Evolutionary conservation across 1,284 basidiomycete species (phyloP), one percentile per base, ranked within the genome.

Genomic region (Coniferiporia sulphurascens): DNA sequence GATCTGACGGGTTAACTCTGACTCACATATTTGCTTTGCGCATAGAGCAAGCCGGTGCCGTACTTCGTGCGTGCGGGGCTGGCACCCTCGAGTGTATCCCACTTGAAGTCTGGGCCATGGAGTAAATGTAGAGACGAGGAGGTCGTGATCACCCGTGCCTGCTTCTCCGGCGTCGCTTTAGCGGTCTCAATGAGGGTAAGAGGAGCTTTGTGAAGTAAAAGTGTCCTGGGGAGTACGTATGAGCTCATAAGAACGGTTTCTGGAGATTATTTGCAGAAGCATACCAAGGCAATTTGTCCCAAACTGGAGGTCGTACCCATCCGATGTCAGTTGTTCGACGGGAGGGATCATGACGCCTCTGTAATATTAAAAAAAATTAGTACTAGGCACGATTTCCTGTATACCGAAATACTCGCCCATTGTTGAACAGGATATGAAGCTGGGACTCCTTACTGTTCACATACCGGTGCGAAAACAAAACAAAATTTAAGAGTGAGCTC

Each of bases 251-350:
- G 27, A 27, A 2, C 27, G 27, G 3, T 27, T 27, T 27, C 5
- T n/a, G n/a, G n/a, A n/a, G n/a, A n/a, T 27, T 27, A 27, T 27
- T 3, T 27, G 27, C 27, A 27, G 27, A 27, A 5, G 5, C 27
- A 27, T 27, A 27, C 27, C 27, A 21, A 85, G 67, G 41, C 77
- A 75, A 65, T 86, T 87, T 8, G 82, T 84, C 1, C 84, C 85
- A 57, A 83, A 84, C 64, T 84, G 82, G 3, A 84, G 66, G 49
- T 86, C 82, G 65, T 82, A 83, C 2, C 81, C 81, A 58, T 87
- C 78, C 19, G 70, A 69, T 0, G 84, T 84, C 44, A 76, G 60
- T 57, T 70, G 60, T 4, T 78, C 74, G 5, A 74, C 62, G 0
- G 81, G 78, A 3, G 74, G 72, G 0, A 69, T 65, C 81, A 86